These are phyloP conservation scores for Tetratostichococcus sp. DNA, from an alignment of 139 green algal genomes.

Conservation along the genomic window DNA sequence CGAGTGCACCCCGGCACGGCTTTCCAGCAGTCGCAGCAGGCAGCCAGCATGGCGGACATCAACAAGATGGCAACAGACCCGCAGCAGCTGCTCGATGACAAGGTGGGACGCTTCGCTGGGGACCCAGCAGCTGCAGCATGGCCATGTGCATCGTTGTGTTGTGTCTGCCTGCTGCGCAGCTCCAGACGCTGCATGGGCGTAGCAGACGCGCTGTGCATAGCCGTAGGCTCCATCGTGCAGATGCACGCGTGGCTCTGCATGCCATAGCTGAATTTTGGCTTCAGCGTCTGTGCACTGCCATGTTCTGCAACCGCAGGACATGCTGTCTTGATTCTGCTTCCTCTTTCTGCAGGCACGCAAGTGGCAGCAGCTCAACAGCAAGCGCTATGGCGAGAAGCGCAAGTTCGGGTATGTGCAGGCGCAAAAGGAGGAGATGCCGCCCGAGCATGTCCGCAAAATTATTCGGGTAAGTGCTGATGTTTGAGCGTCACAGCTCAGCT, in stretches of 20 bases:
- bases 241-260: no score
- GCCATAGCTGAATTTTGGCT: no score
- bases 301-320: no score
- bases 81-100: not conserved
- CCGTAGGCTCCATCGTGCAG: no score
- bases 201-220: no score
- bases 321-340: not conserved
- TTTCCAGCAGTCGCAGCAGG: not conserved
- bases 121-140: no score
- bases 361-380: conserved; percentile 88
- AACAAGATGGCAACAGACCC: not conserved
- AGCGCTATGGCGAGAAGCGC: conserved; percentile 89
- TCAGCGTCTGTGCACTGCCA: no score
- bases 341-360: conserved; percentile 76
- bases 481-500: no score
- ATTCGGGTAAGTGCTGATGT: conserved; percentile 68
- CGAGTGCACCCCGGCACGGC: not conserved
- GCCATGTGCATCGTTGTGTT: no score
- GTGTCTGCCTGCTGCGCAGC: no score
- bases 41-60: not conserved
- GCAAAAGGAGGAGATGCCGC: conserved; percentile 97
- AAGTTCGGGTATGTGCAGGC: conserved; percentile 87
- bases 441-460: conserved; percentile 98
- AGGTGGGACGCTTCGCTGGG: not conserved
- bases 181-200: no score